Base-by-base conservation (phyloP, 169 alveolate species). In the Cryptosporidium sp. region DNA sequence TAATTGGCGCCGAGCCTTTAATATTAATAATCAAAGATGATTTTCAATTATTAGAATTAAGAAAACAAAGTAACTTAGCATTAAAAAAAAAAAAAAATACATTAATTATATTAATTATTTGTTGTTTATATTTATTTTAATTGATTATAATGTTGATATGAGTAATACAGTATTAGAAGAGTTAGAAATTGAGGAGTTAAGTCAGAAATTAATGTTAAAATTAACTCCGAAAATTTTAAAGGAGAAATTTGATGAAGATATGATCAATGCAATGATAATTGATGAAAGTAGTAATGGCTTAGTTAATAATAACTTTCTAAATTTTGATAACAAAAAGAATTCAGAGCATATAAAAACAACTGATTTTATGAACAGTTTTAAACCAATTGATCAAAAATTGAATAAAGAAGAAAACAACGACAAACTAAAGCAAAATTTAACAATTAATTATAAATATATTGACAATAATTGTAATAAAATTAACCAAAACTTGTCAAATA, bases 191-290 rank as follows among this genome's bases (percentile, higher is more conserved):
- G 70, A 73, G 44, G 71, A 73, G 10, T 53, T 73, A 21, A 73
- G 72, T 14, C 56, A 73, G 33, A 73, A 60, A 60, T 58, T 73
- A 31, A 73, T 73, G 86, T 56, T 73, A 29, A 69, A 69, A 14
- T 29, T 69, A 42, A 42, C 16, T n/a, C 84, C 84, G 5, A 45
- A 65, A 33, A 31, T 35, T 35, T 16, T 21, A 35, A 4, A 65
- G 14, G 29, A 65, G 16, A n/a, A 29, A 8, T 33, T 65, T 33
- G 33, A 35, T 3, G 33, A 65, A 65, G 48, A 65, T 31, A 65
- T 10, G 72, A 65, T 39, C 4, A 69, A 21, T 21, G 33, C 52
- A 18, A 56, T 56, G 67, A 56, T 21, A 8, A 56, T 56, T 21
- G 67, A 56, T 56, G 67, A 56, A 8, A 9, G n/a, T 4, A 14